Evolutionary conservation across 176 grass and related monocot genomes (phyloP).

Genomic region (Echinochloa phyllopogon): DNA sequence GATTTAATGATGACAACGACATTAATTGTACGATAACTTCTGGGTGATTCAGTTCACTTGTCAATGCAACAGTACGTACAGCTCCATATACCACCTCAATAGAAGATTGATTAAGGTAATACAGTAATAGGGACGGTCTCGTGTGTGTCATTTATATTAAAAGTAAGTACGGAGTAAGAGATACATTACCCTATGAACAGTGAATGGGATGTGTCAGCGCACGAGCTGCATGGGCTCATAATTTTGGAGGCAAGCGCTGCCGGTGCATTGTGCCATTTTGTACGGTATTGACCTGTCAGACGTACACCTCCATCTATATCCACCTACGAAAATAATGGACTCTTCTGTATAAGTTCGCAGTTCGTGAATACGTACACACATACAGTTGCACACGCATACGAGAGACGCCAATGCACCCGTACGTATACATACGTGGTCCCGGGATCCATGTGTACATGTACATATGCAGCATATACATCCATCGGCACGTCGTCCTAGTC

Average conservation of each 20-base stretch:
- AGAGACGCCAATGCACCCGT: neutral
- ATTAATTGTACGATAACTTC: neutral
- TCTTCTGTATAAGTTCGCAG: neutral
- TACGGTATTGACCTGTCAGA: constrained; percentile 34
- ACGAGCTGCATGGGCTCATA: neutral
- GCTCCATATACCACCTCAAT: neutral
- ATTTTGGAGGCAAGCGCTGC: constrained; percentile 8
- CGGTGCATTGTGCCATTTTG: neutral
- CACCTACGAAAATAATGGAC: neutral
- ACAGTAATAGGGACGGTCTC: neutral
- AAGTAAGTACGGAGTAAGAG: too few species aligned
- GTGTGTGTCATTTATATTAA: neutral
- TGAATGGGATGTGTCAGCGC: neutral
- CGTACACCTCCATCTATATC: neutral
- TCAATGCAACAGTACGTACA: neutral
- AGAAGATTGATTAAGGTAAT: neutral
- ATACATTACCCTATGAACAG: neutral
- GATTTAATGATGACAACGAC: neutral
- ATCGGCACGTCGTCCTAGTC: neutral
- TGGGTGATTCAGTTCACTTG: neutral
- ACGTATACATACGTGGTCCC: neutral
- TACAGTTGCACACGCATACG: neutral
- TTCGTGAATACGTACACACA: neutral
- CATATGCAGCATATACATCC: neutral
- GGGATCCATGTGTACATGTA: neutral